phyloP scores from a whole-genome alignment of 2,329 filamentous ascomycete species.

The Xylariaceae sp. region DNA sequence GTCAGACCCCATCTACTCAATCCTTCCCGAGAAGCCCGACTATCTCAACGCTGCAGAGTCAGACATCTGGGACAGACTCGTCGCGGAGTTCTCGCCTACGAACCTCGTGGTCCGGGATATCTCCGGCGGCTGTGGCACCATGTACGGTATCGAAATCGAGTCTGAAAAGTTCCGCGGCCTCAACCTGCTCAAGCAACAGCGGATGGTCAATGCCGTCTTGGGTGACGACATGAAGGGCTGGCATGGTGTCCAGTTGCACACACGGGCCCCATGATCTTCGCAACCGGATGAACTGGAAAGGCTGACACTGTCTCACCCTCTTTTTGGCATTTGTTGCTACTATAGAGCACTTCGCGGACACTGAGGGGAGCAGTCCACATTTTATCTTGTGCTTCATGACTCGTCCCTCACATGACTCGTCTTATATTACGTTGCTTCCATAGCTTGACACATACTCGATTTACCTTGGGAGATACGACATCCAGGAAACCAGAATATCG shows the following conservation, averaged over 20 bases:
- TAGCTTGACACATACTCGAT: neutral
- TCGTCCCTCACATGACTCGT: neutral
- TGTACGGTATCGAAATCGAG: conserved; percentile 78
- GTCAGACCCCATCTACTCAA: conserved; percentile 26
- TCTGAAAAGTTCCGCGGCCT: conserved; percentile 66
- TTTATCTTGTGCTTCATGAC: neutral
- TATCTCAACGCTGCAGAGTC: conserved; percentile 52
- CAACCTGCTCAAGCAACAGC: conserved; percentile 73
- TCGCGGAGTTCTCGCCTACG: conserved; percentile 45
- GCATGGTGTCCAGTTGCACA: conserved; percentile 79
- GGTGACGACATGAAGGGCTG: conserved; percentile 72
- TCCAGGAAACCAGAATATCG: neutral
- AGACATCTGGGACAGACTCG: conserved; percentile 52
- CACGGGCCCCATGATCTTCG: conserved; percentile 45
- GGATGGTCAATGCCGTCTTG: conserved; percentile 70
- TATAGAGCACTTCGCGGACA: neutral
- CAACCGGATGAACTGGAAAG: neutral
- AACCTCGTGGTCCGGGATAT: conserved; percentile 67
- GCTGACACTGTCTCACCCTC: neutral
- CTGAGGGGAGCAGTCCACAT: neutral
- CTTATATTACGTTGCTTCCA: neutral
- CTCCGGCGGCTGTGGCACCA: conserved; percentile 77
- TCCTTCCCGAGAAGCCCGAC: conserved; percentile 40
- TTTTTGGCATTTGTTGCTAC: neutral
- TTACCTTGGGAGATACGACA: neutral